Conservation (phyloP, 2,329 filamentous ascomycete species). For the Emmonsiellopsis sp. region DNA sequence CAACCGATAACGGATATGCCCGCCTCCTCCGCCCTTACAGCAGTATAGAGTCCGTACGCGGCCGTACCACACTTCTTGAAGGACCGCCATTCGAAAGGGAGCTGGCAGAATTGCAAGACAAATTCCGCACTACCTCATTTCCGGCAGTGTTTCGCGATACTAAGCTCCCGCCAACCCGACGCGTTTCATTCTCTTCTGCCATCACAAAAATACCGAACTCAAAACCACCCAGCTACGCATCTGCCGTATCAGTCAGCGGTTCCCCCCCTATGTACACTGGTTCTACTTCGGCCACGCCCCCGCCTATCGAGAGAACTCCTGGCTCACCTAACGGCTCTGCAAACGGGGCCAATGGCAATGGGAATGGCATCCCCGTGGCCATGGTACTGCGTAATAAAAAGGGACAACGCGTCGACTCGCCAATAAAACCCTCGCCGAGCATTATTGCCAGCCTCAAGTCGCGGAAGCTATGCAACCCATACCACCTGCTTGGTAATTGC, state of each 20-base stretch:
- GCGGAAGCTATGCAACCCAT: slow-evolving; percentile 25
- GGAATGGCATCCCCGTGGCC: neutral
- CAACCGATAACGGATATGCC: slow-evolving; percentile 36
- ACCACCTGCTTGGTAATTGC: slow-evolving; percentile 20
- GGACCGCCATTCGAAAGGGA: slow-evolving; percentile 28
- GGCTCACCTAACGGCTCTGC: neutral
- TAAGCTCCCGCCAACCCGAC: neutral
- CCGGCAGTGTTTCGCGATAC: neutral
- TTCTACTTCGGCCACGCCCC: neutral
- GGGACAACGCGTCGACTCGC: slow-evolving; percentile 16
- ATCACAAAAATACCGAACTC: neutral
- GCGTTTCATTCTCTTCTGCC: slow-evolving; percentile 1
- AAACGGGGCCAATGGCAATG: neutral
- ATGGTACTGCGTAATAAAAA: slow-evolving; percentile 1
- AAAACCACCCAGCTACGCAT: neutral
- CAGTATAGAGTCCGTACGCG: slow-evolving; percentile 10
- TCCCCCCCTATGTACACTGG: neutral
- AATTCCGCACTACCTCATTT: slow-evolving; percentile 2
- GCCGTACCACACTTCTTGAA: slow-evolving; percentile 29
- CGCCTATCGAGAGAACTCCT: neutral
- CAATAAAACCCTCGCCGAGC: slow-evolving; percentile 11
- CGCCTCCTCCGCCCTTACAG: slow-evolving; percentile 27
- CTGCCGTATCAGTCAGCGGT: neutral
- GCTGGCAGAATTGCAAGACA: slow-evolving; percentile 19
- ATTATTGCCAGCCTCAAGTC: slow-evolving; percentile 17